Evolutionary conservation across 192 early-diverging fungal genomes (phyloP), one percentile per base, ranked within the genome.

Genomic region (Lunasporangiospora selenospora): DNA sequence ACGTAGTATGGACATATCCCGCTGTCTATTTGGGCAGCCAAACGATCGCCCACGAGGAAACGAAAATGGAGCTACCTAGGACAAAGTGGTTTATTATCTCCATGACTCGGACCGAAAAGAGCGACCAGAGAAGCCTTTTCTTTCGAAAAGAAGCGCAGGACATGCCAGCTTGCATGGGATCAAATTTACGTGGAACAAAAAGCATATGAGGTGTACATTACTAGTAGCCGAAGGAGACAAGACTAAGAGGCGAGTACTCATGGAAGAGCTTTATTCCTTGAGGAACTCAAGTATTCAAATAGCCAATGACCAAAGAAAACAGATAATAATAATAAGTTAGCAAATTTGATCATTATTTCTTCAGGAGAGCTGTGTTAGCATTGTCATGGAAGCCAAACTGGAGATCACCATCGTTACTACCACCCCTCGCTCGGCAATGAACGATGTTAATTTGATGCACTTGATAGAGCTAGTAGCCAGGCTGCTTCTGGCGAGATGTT

Each of bases 111-210:
- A 52, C 9, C 16, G 50, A 37, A 19, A 15, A 31, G 50, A 52
- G 12, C 33, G 50, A 19, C n/a, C n/a, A n/a, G n/a, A n/a, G n/a
- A n/a, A n/a, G n/a, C 43, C 13, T 45, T 45, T 45, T 45, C 27
- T 26, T 26, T 26, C 43, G 27, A 45, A 19, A 26, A 26, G 3
- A 45, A 45, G 21, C 23, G 9, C 27, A 19, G 43, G 43, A 26
- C 43, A 45, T 45, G 43, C 43, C 23, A 45, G 23, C 43, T 45
- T 45, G 43, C 43, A 26, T 45, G 43, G 43, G 43, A 45, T 45
- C 19, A 13, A 45, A 19, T 45, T 12, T 45, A 26, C 43, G 27
- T 26, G 23, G 43, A 45, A 26, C 43, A 44, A 11, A 44, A 23
- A 44, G 43, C 43, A 21, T 44, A 44, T 6, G 43, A 44, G 43